phyloP scores from a whole-genome alignment of 305 asterid species.

The Fraxinus floribunda region DNA sequence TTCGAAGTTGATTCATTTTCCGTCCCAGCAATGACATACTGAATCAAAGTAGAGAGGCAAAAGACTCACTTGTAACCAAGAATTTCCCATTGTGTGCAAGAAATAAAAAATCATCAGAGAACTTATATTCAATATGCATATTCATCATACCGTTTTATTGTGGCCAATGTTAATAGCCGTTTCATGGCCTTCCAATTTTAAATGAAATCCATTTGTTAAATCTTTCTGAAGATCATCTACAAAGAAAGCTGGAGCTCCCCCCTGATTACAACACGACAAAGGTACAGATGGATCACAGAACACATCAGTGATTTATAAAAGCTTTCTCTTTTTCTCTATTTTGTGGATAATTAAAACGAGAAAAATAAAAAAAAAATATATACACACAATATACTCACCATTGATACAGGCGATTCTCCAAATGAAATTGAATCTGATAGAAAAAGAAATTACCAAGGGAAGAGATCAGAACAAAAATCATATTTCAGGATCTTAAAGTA shows the following conservation, averaged over 20 bases:
- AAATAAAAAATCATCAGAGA: conserved; percentile 18
- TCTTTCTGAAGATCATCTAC: conserved; percentile 47
- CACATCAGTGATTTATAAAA: conserved; percentile 14
- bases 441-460: not conserved
- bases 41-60: conserved; percentile 30
- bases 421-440: conserved; percentile 43
- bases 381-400: conserved; percentile 49
- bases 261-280: conserved; percentile 43
- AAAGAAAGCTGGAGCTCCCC: conserved; percentile 78
- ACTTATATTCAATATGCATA: conserved; percentile 1
- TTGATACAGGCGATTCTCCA: conserved; percentile 34
- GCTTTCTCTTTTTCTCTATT: not conserved
- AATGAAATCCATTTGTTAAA: conserved; percentile 36
- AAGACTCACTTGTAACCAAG: conserved; percentile 28
- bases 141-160: conserved; percentile 53
- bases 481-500: conserved; percentile 19
- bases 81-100: conserved; percentile 9
- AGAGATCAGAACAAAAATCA: conserved; percentile 16
- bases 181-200: conserved; percentile 45
- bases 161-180: conserved; percentile 40
- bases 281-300: conserved; percentile 23
- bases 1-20: conserved; percentile 40
- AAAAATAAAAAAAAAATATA: conserved; percentile 13
- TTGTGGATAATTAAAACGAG: conserved; percentile 2
- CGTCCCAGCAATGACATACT: conserved; percentile 67